Percentiles rank a stretch among this genome's conserved stretches.
These are phyloP conservation scores for Pterothamnion heteromorphum DNA, from an alignment of 31 red algal species.

Conservation along the genomic window DNA sequence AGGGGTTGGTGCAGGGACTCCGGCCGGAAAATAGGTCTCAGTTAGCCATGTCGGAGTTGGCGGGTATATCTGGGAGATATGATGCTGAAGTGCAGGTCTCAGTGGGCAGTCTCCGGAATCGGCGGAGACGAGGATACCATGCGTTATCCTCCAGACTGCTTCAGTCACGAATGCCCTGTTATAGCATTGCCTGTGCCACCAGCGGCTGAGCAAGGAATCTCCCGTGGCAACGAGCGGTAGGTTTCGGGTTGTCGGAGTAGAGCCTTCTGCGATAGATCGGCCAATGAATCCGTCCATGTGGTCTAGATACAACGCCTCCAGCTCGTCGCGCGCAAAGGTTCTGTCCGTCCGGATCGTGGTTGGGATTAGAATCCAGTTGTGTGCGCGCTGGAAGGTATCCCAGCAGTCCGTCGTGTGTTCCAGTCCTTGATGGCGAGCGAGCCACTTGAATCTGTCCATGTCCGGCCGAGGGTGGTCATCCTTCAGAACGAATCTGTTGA, in stretches of 20 bases:
- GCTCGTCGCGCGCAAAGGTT: background rate
- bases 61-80: background rate
- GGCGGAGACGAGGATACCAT: background rate
- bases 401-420: no score
- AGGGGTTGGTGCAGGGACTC: background rate
- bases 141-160: background rate
- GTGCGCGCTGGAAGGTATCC: no score
- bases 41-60: background rate
- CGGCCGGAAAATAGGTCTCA: background rate
- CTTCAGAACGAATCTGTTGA: no score
- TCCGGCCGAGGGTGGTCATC: no score
- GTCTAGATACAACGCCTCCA: background rate
- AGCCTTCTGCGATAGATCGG: no score
- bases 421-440: no score
- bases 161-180: background rate
- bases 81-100: background rate
- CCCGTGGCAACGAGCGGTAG: background rate
- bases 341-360: background rate
- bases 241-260: background rate
- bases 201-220: background rate
- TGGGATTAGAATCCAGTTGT: background rate
- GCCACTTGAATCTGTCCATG: no score
- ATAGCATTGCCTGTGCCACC: background rate
- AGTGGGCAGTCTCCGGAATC: background rate
- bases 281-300: background rate